Evolutionary conservation across 768 basidiomycete species (phyloP).

Genomic region (Pleurotus djamor): DNA sequence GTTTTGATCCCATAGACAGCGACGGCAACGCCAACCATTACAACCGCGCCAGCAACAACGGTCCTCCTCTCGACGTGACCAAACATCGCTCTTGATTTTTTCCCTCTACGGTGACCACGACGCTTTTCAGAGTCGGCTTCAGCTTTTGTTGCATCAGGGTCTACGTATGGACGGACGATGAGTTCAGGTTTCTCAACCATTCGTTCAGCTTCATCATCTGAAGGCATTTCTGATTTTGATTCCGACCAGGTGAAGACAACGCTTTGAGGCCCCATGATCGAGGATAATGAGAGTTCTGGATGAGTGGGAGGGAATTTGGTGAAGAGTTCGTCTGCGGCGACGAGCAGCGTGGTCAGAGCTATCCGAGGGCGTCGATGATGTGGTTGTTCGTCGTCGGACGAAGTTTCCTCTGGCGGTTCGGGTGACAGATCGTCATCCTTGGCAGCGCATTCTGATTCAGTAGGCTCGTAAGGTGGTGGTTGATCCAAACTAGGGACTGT

Average conservation of each 20-base stretch:
- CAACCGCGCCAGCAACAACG: slow-evolving; percentile 62
- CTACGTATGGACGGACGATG: slow-evolving; percentile 52
- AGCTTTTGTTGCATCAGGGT: slow-evolving; percentile 22
- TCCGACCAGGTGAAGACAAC: slow-evolving; percentile 76
- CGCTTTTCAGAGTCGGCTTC: slow-evolving; percentile 16
- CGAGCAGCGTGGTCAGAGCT: slow-evolving; percentile 50
- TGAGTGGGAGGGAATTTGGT: slow-evolving; percentile 58
- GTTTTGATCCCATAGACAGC: slow-evolving; percentile 48
- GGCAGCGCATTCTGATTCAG: neutral
- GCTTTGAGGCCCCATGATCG: slow-evolving; percentile 78
- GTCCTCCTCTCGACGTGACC: slow-evolving; percentile 32
- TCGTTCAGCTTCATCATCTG: slow-evolving; percentile 56
- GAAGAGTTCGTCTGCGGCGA: slow-evolving; percentile 57
- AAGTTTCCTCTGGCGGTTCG: neutral
- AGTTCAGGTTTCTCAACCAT: slow-evolving; percentile 55
- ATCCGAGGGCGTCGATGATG: slow-evolving; percentile 20
- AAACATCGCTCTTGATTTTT: slow-evolving; percentile 14
- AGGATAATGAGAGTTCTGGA: slow-evolving; percentile 45
- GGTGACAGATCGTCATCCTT: neutral
- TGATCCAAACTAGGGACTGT: neutral
- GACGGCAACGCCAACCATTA: slow-evolving; percentile 71
- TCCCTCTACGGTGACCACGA: slow-evolving; percentile 18
- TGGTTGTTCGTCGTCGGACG: neutral
- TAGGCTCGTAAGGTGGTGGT: neutral
- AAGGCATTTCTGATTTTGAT: slow-evolving; percentile 34